Evolutionary conservation across 208 protist species (phyloP).

Genomic region (Angomonas ambiguus): DNA sequence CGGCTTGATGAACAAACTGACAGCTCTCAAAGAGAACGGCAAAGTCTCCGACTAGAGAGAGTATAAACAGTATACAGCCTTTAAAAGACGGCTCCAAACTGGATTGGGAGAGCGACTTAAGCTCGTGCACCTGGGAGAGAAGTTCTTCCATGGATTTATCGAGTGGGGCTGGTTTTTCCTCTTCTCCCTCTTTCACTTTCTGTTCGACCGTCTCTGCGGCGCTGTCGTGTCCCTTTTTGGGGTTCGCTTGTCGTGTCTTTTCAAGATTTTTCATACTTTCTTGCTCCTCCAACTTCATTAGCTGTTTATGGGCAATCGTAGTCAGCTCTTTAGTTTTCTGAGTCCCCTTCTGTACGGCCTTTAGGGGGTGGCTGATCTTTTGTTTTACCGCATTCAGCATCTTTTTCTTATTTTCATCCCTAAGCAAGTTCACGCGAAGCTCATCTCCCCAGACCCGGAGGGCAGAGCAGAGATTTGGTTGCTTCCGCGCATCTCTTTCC

Average conservation of each 20-base stretch:
- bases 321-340: not conserved
- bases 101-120: not conserved
- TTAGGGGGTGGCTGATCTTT: not conserved
- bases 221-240: not conserved
- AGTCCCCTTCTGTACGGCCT: not conserved
- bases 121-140: not conserved
- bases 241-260: not conserved
- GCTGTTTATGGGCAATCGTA: not conserved
- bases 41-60: not conserved
- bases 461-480: not conserved
- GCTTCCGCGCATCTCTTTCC: not conserved
- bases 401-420: not conserved
- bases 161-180: not conserved
- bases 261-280: not conserved
- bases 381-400: not conserved
- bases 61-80: not conserved
- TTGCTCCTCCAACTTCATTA: not conserved
- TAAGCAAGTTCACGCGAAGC: not conserved
- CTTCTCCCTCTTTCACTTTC: too few species aligned
- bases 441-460: not conserved
- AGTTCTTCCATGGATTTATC: not conserved
- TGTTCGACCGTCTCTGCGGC: not conserved
- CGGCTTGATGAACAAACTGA: not conserved
- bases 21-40: not conserved
- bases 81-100: not conserved